Base-by-base conservation (phyloP, 306 rosid genomes). In the Prinsepia uniflora region DNA sequence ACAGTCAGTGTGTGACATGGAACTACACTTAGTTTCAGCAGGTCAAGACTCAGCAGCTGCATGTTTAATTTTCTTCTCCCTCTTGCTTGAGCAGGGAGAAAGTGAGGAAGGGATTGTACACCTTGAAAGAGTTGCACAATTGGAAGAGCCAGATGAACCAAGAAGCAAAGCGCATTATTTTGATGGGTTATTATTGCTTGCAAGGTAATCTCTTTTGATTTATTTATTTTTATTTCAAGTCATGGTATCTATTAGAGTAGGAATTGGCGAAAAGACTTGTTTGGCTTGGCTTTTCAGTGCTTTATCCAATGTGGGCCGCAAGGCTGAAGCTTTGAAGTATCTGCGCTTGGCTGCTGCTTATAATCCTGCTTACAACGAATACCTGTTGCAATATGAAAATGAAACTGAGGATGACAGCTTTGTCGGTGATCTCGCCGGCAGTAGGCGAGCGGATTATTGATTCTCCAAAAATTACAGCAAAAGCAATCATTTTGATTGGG, bases 141-240 rank as follows among this genome's bases (percentile, higher is more conserved):
- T 88, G 89, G 75, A 83, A 52, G 96, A 90, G 86, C 98, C 98
- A 0, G 86, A 87, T 71, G 95, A 94, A 67, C 83, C 88, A 40
- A 67, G 72, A 36, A 75, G 90, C 83, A 94, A 90, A 85, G 81
- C 78, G 43, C 92, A 90, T 85, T 94, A 94, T 81, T 89, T 86
- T 71, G 89, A 88, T 45, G 93, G 87, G 65, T 83, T 94, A 81
- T 56, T 94, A 63, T 66, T 88, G 68, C 82, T 90, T 59, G 86
- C 98, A 41, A 94, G 98, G 98, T 93, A 75, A n/a, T 53, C 19
- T n/a, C 14, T 53, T 13, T 0, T 53, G 3, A 18, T 18, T 53
- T 18, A 1, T 18, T 53, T 53, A 0, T 0, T 53, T 58, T 86
- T 67, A 77, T 90, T 58, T 87, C 98, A 40, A 90, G 36, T 30